These are phyloP conservation scores for Penicillium sp. DNA, from an alignment of 2,329 filamentous ascomycete genomes.

Conservation along the genomic window DNA sequence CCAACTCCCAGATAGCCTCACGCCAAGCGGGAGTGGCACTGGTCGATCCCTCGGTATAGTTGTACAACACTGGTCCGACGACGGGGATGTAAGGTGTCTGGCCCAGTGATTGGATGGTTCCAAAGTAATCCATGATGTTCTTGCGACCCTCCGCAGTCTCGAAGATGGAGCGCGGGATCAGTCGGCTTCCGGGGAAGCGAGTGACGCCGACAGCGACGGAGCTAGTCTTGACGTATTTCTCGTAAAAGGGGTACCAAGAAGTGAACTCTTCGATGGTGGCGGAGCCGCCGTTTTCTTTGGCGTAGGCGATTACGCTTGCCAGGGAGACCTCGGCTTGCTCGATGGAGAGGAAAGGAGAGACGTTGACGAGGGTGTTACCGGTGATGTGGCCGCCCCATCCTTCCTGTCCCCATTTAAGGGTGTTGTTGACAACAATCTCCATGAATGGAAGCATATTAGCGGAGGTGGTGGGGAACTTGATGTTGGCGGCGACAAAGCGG, in stretches of 20 bases:
- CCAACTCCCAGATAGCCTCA: slow-evolving; percentile 17
- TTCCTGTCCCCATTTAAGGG: slow-evolving; percentile 20
- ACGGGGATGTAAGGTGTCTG: slow-evolving; percentile 18
- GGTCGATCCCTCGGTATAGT: slow-evolving; percentile 19
- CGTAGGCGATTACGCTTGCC: slow-evolving; percentile 8
- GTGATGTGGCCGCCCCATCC: slow-evolving; percentile 26
- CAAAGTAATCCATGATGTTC: neutral
- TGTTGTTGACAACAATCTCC: slow-evolving; percentile 23
- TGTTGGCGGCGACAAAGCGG: slow-evolving; percentile 6
- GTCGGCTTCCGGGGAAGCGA: slow-evolving; percentile 18
- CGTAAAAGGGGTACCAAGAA: slow-evolving; percentile 20
- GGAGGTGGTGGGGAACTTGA: slow-evolving; percentile 18
- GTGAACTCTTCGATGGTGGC: slow-evolving; percentile 16
- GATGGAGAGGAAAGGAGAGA: slow-evolving; percentile 15
- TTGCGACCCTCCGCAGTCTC: slow-evolving; percentile 9
- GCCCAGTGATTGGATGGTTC: neutral
- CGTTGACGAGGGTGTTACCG: slow-evolving; percentile 17
- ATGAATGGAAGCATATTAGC: slow-evolving; percentile 20
- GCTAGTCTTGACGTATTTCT: slow-evolving; percentile 17
- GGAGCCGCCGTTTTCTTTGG: slow-evolving; percentile 12
- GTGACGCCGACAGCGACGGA: slow-evolving; percentile 18
- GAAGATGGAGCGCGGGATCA: slow-evolving; percentile 20
- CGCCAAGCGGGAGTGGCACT: slow-evolving; percentile 21
- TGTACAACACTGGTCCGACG: slow-evolving; percentile 17
- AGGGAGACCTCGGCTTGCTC: slow-evolving; percentile 14